phyloP scores from a whole-genome alignment of 2,329 filamentous ascomycete species.

The Aspergillus bombycis region DNA sequence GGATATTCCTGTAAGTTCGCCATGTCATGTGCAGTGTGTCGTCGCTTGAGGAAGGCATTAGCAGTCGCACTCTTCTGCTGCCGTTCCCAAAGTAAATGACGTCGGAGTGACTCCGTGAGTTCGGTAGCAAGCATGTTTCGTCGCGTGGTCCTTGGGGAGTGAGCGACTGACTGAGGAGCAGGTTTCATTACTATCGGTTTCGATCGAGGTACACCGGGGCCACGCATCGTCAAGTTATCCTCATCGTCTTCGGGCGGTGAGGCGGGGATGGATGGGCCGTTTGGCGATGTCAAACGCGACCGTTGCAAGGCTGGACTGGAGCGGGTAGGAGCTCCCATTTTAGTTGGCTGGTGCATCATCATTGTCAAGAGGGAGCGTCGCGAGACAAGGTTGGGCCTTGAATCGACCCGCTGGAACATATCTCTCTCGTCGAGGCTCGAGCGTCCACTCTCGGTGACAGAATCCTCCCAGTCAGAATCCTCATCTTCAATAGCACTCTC shows the following conservation, averaged over 20 bases:
- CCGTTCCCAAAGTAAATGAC: slow-evolving; percentile 91
- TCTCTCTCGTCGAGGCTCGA: slow-evolving; percentile 79
- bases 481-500: slow-evolving; percentile 81
- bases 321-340: slow-evolving; percentile 64
- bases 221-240: slow-evolving; percentile 65
- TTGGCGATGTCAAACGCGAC: slow-evolving; percentile 68
- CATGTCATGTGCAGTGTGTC: slow-evolving; percentile 88
- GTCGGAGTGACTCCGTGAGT: slow-evolving; percentile 87
- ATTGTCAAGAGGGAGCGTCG: slow-evolving; percentile 87
- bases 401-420: slow-evolving; percentile 89
- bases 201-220: slow-evolving; percentile 67
- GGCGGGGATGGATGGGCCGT: slow-evolving; percentile 65
- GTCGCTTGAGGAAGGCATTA: slow-evolving; percentile 84
- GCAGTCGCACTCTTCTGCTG: slow-evolving; percentile 90
- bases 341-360: slow-evolving; percentile 79
- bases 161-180: slow-evolving; percentile 69
- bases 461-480: slow-evolving; percentile 66
- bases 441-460: slow-evolving; percentile 78
- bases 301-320: slow-evolving; percentile 50
- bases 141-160: slow-evolving; percentile 88
- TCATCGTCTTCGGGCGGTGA: slow-evolving; percentile 62
- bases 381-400: slow-evolving; percentile 79
- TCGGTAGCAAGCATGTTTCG: slow-evolving; percentile 96
- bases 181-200: slow-evolving; percentile 80
- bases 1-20: slow-evolving; percentile 85